Conservation (phyloP, 2,329 filamentous ascomycete species). For the Stachybotrys echinatus region DNA sequence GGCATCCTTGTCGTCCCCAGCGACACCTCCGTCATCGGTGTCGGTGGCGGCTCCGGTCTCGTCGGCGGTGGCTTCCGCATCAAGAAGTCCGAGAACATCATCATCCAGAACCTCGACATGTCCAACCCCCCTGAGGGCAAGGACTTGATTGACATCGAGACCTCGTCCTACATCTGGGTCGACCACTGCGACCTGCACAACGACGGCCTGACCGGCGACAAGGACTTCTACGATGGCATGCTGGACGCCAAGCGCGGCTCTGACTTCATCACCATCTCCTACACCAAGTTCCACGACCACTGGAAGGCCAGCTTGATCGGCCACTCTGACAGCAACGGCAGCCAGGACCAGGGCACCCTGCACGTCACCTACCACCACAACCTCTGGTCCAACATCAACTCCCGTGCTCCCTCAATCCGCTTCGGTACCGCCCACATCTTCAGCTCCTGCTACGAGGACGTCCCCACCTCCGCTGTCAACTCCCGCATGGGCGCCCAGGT, state of each 20-base stretch:
- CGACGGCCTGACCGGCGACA: conserved; percentile 27
- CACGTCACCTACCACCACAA: conserved; percentile 56
- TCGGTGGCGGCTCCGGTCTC: conserved; percentile 36
- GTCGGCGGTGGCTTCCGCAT: conserved; percentile 41
- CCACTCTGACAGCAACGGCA: conserved; percentile 52
- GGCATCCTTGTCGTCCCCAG: conserved; percentile 38
- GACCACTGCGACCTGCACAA: conserved; percentile 34
- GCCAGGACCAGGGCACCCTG: conserved; percentile 51
- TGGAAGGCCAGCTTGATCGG: conserved; percentile 53
- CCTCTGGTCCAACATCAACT: conserved; percentile 55
- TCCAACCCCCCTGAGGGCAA: conserved; percentile 38
- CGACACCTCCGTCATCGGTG: conserved; percentile 47
- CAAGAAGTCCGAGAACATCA: conserved; percentile 44
- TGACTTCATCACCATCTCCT: conserved; percentile 34
- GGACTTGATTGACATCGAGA: conserved; percentile 45
- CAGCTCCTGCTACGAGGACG: conserved; percentile 36
- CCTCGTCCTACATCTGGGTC: conserved; percentile 40
- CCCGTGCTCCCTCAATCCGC: conserved; percentile 50
- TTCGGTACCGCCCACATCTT: conserved; percentile 54
- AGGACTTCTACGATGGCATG: conserved; percentile 36
- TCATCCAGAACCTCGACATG: conserved; percentile 49
- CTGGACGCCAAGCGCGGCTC: conserved; percentile 35
- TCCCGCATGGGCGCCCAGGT: conserved; percentile 47
- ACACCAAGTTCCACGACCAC: conserved; percentile 36
- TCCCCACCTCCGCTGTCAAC: conserved; percentile 44